These are phyloP conservation scores for Pyrenophora graminea DNA, from an alignment of 2,329 filamentous ascomycete species.

Conservation along the genomic window DNA sequence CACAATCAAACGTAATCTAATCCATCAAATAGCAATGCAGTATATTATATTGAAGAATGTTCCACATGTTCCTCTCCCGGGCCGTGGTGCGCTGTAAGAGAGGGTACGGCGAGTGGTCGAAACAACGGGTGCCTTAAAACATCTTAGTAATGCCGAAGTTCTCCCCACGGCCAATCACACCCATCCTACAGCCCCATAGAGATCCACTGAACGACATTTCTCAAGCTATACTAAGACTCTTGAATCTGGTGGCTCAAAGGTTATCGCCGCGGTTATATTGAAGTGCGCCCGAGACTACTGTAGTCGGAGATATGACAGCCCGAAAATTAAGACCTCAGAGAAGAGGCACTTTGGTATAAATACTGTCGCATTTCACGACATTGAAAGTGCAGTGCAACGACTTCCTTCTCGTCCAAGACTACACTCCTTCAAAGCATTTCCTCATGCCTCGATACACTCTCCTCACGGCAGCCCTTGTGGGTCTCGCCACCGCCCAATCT, in stretches of 20 bases:
- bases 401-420: too few relatives aligned
- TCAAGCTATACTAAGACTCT: too few relatives aligned
- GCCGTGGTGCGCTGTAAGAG: background rate
- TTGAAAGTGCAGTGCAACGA: too few relatives aligned
- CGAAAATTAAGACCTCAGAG: too few relatives aligned
- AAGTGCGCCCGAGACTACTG: too few relatives aligned
- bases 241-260: too few relatives aligned
- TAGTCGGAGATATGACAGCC: too few relatives aligned
- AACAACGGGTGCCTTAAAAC: slow-evolving; percentile 9
- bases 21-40: slow-evolving; percentile 10
- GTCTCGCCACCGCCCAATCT: slow-evolving; percentile 37
- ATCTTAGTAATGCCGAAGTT: slow-evolving; percentile 3
- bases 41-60: slow-evolving; percentile 11
- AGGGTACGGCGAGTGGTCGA: slow-evolving; percentile 10
- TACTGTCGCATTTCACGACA: too few relatives aligned
- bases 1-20: slow-evolving; percentile 19
- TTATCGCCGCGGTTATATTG: too few relatives aligned
- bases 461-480: slow-evolving; percentile 32
- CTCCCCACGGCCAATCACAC: slow-evolving; percentile 7
- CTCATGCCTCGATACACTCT: slow-evolving; percentile 33
- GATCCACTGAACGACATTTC: background rate
- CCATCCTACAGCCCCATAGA: background rate
- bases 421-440: too few relatives aligned
- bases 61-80: slow-evolving; percentile 13
- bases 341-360: too few relatives aligned